A percentile compares a stretch with the other conserved stretches of the same genome.
These are phyloP conservation scores for Coemansia umbellata DNA, from an alignment of 192 early-diverging fungal genomes.

Conservation along the genomic window DNA sequence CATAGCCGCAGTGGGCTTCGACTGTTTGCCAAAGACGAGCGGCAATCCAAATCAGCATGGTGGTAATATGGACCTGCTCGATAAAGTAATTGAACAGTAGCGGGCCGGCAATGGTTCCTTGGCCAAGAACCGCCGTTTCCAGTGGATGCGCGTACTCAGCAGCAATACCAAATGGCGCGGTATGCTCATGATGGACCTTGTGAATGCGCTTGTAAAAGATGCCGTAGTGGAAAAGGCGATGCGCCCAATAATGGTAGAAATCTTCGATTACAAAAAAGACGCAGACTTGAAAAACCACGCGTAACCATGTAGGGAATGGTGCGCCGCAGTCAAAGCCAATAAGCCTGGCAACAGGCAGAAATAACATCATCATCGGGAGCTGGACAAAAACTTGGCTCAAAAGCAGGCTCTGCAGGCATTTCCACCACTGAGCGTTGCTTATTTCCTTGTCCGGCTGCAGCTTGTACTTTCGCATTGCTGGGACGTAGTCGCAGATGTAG, in stretches of 20 bases:
- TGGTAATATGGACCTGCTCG: slow-evolving; percentile 63
- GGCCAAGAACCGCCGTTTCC: slow-evolving; percentile 63
- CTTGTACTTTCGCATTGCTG: slow-evolving; percentile 66
- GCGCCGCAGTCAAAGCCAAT: slow-evolving; percentile 64
- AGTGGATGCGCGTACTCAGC: slow-evolving; percentile 72
- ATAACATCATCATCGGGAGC: slow-evolving; percentile 63
- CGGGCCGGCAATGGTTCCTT: slow-evolving; percentile 59
- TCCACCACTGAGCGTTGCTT: slow-evolving; percentile 54
- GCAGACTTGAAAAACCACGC: slow-evolving; percentile 48
- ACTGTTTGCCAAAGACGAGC: slow-evolving; percentile 62
- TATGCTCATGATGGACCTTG: slow-evolving; percentile 73
- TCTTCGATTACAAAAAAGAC: slow-evolving; percentile 68
- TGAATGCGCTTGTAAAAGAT: slow-evolving; percentile 72
- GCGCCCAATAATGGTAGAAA: slow-evolving; percentile 68
- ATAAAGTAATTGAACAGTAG: slow-evolving; percentile 55
- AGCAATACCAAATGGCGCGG: slow-evolving; percentile 70
- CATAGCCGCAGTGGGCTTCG: slow-evolving; percentile 72
- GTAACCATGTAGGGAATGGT: slow-evolving; percentile 59
- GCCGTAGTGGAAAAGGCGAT: slow-evolving; percentile 65
- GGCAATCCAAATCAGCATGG: slow-evolving; percentile 66
- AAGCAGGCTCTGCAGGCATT: slow-evolving; percentile 57
- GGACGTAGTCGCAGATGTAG: slow-evolving; percentile 78
- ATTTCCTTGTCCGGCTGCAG: slow-evolving; percentile 63
- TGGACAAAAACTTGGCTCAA: slow-evolving; percentile 63
- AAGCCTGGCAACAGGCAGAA: slow-evolving; percentile 58